Percentiles rank a stretch among this genome's conserved stretches.
Conservation (phyloP, 2,329 filamentous ascomycete genomes). For the Fusarium sp. region DNA sequence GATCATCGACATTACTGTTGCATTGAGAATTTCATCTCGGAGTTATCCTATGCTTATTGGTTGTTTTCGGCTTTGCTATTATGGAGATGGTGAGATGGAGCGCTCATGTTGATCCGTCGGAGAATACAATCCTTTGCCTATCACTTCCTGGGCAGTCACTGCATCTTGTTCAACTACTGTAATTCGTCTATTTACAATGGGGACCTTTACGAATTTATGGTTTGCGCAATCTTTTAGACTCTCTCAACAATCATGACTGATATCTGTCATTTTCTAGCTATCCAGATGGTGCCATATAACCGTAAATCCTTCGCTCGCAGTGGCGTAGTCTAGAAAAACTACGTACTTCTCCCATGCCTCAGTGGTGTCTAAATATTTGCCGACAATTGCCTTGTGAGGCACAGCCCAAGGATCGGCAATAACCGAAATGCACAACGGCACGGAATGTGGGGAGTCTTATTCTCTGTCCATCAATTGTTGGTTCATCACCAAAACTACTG, state of each 20-base stretch:
- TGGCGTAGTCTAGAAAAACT: neutral
- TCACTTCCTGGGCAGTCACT: neutral
- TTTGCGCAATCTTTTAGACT: neutral
- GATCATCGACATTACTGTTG: neutral
- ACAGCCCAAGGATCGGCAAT: neutral
- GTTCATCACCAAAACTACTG: neutral
- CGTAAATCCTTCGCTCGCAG: neutral
- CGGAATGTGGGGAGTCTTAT: neutral
- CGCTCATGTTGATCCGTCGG: neutral
- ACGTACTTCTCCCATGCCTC: neutral
- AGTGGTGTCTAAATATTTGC: neutral
- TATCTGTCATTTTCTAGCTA: too few species aligned
- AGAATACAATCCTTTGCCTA: neutral
- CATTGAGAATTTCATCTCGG: neutral
- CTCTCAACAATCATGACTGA: too few species aligned
- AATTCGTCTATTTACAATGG: rapidly evolving
- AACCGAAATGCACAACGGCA: neutral
- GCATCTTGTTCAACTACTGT: too few species aligned
- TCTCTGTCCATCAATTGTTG: too few species aligned
- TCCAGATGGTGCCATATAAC: neutral
- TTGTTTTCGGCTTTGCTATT: neutral
- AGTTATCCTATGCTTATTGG: neutral
- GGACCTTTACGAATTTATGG: rapidly evolving
- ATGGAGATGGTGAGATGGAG: neutral
- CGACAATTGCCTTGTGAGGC: neutral